Conservation (phyloP, 2,329 filamentous ascomycete genomes). For the Penicillium sp. region DNA sequence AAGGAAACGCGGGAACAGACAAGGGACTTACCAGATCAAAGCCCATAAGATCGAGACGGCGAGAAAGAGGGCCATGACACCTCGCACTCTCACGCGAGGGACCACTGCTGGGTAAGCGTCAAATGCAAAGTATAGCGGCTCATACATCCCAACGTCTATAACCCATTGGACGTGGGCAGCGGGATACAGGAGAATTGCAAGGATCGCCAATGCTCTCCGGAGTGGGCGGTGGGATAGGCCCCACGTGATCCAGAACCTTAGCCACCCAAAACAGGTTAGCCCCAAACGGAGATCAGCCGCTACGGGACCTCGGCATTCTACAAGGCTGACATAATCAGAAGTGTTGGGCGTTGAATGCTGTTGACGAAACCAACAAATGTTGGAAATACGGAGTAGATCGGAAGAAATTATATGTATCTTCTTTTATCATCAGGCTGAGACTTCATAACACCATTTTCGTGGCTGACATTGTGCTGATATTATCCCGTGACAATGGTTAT, state of each 20-base stretch:
- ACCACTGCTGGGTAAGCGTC: slow-evolving; percentile 49
- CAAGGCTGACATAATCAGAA: slow-evolving; percentile 20
- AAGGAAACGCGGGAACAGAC: neutral
- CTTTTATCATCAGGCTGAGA: neutral
- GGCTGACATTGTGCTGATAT: neutral
- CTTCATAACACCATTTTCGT: neutral
- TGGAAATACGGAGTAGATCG: neutral
- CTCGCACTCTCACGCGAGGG: slow-evolving; percentile 49
- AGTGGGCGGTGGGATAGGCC: slow-evolving; percentile 1
- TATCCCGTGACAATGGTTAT: slow-evolving; percentile 15
- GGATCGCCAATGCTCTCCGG: slow-evolving; percentile 6
- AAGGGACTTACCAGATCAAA: slow-evolving; percentile 47
- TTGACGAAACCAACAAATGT: slow-evolving; percentile 8
- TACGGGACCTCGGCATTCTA: slow-evolving; percentile 22
- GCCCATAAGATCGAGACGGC: slow-evolving; percentile 51
- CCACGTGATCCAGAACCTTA: slow-evolving; percentile 2
- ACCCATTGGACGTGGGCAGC: slow-evolving; percentile 34
- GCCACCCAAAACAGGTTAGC: slow-evolving; percentile 10
- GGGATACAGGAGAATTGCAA: slow-evolving; percentile 8
- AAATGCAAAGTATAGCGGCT: slow-evolving; percentile 47
- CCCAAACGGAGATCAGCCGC: slow-evolving; percentile 20
- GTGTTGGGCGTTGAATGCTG: slow-evolving; percentile 24
- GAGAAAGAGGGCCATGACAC: slow-evolving; percentile 51
- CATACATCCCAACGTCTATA: slow-evolving; percentile 46
- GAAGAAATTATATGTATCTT: neutral